phyloP scores from a whole-genome alignment of 2,329 filamentous ascomycete species.

The Neopestalotiopsis rosae region DNA sequence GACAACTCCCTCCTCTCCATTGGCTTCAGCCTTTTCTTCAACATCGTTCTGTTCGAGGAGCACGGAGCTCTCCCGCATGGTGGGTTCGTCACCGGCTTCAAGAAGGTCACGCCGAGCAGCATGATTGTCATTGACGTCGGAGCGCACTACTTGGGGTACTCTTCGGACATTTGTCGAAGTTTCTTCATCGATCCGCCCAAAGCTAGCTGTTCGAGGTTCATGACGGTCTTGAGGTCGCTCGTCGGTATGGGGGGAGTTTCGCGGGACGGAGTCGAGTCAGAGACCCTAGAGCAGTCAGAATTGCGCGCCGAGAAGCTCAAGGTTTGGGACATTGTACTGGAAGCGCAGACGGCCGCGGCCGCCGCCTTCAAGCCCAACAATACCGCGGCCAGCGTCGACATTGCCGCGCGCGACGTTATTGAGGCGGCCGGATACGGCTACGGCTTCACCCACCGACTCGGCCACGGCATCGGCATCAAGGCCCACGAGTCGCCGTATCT shows the following conservation, averaged over 20 bases:
- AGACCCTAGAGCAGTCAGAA: slow-evolving; percentile 11
- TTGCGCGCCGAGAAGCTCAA: slow-evolving; percentile 55
- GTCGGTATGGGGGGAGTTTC: background rate
- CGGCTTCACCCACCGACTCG: slow-evolving; percentile 66
- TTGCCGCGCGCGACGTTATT: slow-evolving; percentile 64
- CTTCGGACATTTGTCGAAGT: slow-evolving; percentile 67
- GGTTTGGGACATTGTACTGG: slow-evolving; percentile 66
- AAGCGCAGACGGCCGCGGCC: slow-evolving; percentile 64
- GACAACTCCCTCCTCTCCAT: slow-evolving; percentile 59
- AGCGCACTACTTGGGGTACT: slow-evolving; percentile 66
- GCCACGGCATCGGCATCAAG: slow-evolving; percentile 71
- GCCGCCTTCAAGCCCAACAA: slow-evolving; percentile 53
- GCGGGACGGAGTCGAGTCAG: too few species aligned
- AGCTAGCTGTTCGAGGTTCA: background rate
- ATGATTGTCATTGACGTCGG: slow-evolving; percentile 68
- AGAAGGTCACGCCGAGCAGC: slow-evolving; percentile 56
- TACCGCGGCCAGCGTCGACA: slow-evolving; percentile 65
- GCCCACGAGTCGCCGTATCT: slow-evolving; percentile 69
- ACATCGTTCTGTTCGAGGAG: slow-evolving; percentile 67
- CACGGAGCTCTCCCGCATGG: slow-evolving; percentile 60
- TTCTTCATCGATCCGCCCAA: slow-evolving; percentile 55
- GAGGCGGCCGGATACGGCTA: slow-evolving; percentile 62
- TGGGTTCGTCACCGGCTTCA: slow-evolving; percentile 55
- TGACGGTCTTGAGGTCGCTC: background rate
- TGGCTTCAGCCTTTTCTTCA: slow-evolving; percentile 64